Conservation (phyloP, 208 protist genomes). For the Porcisia hertigi region DNA sequence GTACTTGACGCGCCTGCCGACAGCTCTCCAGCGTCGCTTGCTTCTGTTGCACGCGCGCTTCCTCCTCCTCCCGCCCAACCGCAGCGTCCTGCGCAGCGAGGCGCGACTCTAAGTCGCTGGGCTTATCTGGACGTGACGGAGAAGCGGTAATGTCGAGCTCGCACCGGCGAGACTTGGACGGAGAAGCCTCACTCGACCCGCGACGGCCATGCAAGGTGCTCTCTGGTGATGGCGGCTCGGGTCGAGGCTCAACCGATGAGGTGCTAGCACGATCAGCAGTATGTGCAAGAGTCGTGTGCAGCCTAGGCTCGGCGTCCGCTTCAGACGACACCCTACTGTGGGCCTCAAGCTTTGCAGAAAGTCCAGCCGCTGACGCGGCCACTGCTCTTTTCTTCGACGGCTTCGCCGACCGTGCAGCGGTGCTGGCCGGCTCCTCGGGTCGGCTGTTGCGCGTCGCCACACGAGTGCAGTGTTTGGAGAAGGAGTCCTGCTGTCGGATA, state of each 20-base stretch:
- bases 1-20: slow-evolving; percentile 10
- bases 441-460: slow-evolving; percentile 19
- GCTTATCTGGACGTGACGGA: slow-evolving; percentile 7
- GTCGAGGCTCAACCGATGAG: not conserved
- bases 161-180: slow-evolving; percentile 34
- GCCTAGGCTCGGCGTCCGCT: slow-evolving; percentile 9
- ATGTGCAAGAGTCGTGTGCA: slow-evolving; percentile 8
- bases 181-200: slow-evolving; percentile 12
- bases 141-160: slow-evolving; percentile 31
- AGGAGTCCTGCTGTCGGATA: slow-evolving; percentile 36
- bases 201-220: slow-evolving; percentile 16
- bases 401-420: not conserved
- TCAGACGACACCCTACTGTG: slow-evolving; percentile 13
- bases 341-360: not conserved
- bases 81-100: slow-evolving; percentile 14
- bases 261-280: not conserved
- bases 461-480: slow-evolving; percentile 42
- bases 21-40: slow-evolving; percentile 17
- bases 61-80: slow-evolving; percentile 23
- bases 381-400: slow-evolving; percentile 1
- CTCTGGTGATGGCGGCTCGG: slow-evolving; percentile 13
- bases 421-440: not conserved
- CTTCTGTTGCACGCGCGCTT: slow-evolving; percentile 15
- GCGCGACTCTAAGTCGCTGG: slow-evolving; percentile 11
- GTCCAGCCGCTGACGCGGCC: not conserved